phyloP scores from a whole-genome alignment of 768 basidiomycete species.

The Phylloporus rhodoxanthus region DNA sequence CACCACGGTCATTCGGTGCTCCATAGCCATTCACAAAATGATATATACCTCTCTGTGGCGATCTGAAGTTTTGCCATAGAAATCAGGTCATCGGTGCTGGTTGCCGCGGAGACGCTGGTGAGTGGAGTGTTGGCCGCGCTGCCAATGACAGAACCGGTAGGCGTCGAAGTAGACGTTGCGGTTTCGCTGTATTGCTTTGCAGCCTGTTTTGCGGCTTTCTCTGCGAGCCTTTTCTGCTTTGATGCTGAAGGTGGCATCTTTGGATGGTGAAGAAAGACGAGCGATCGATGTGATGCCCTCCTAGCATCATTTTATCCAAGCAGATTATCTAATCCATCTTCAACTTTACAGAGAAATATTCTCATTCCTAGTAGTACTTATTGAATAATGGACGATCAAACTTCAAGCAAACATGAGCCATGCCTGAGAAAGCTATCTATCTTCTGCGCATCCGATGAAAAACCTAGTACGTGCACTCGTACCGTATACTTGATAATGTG shows the following conservation, averaged over 20 bases:
- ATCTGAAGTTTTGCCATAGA: conserved; percentile 86
- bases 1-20: conserved; percentile 5
- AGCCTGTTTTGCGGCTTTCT: conserved; percentile 83
- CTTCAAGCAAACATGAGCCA: no score
- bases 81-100: conserved; percentile 70
- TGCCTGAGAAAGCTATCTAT: no score
- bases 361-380: no score
- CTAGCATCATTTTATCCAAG: conserved; percentile 17
- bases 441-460: no score
- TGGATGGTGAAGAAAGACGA: conserved; percentile 8
- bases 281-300: conserved; percentile 24
- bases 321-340: conserved; percentile 23
- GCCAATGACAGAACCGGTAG: conserved; percentile 60
- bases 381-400: no score
- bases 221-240: conserved; percentile 90
- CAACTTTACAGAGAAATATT: no score
- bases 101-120: conserved; percentile 76
- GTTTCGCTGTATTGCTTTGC: conserved; percentile 45
- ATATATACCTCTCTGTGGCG: conserved; percentile 80
- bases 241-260: conserved; percentile 74
- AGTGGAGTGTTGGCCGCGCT: conserved; percentile 71
- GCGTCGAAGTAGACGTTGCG: conserved; percentile 49
- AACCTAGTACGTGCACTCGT: no score
- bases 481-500: no score
- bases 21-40: no score